A percentile compares a stretch with the other conserved stretches of the same genome.
Conservation (phyloP, 306 rosid species). For the Rosa multiflora region DNA sequence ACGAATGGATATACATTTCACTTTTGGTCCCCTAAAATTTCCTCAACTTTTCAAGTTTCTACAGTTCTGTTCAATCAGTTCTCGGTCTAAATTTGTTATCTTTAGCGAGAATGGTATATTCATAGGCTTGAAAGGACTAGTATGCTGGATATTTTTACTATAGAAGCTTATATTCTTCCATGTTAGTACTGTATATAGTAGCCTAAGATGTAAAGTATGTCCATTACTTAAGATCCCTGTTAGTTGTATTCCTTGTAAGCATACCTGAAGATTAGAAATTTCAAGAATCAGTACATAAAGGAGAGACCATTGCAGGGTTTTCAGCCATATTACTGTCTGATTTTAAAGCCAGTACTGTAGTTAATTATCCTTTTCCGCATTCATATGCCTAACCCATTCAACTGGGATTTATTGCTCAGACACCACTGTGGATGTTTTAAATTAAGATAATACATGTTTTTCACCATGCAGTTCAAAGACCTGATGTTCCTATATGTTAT, state of each 20-base stretch:
- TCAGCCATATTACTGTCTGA: neutral
- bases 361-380: neutral
- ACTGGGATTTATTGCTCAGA: neutral
- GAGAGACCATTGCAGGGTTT: neutral
- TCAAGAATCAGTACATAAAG: neutral
- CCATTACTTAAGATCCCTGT: neutral
- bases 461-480: neutral
- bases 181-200: neutral
- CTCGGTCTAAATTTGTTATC: neutral
- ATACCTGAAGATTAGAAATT: neutral
- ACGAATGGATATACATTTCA: neutral
- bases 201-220: neutral
- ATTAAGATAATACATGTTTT: neutral
- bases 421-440: neutral
- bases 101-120: neutral
- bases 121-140: neutral
- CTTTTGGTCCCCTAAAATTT: neutral
- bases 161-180: neutral
- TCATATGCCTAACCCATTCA: neutral
- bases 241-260: neutral
- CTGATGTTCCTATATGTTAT: neutral
- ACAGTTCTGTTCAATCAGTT: neutral
- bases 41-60: neutral
- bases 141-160: neutral
- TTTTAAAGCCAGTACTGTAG: neutral